A percentile compares a stretch with the other conserved stretches of the same genome.
Conservation (phyloP, 352 stramenopile species). For the Phytophthora palmivora region DNA sequence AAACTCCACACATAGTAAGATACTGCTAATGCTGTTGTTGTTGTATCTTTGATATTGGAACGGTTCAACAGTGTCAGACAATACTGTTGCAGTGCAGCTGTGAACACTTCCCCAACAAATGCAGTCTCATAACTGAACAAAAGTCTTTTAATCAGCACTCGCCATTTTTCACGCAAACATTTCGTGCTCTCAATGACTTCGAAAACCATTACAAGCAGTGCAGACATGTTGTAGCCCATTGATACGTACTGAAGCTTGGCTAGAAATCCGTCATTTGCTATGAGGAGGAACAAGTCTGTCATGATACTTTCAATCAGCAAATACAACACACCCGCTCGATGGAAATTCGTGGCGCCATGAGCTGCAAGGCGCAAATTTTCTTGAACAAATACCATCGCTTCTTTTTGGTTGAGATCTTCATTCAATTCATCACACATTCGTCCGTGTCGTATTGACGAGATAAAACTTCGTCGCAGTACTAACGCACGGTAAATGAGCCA, state of each 20-base stretch:
- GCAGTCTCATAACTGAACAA: conserved; percentile 25
- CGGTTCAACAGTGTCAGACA: conserved; percentile 16
- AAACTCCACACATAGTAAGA: conserved; percentile 28
- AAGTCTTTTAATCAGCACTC: conserved; percentile 13
- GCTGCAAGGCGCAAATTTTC: conserved; percentile 23
- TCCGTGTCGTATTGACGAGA: conserved; percentile 17
- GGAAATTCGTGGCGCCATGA: conserved; percentile 21
- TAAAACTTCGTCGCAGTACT: conserved; percentile 9
- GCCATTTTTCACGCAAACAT: conserved; percentile 14
- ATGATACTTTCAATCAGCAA: conserved; percentile 32
- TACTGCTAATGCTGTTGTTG: conserved; percentile 6
- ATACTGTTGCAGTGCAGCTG: conserved; percentile 12
- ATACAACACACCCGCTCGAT: conserved; percentile 21
- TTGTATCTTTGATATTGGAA: conserved; percentile 13
- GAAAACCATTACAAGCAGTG: conserved; percentile 28
- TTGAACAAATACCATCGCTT: conserved; percentile 32
- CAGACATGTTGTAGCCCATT: conserved; percentile 33
- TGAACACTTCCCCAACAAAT: conserved; percentile 11
- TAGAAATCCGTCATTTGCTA: conserved; percentile 22
- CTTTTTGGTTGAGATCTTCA: conserved; percentile 5
- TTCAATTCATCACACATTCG: conserved; percentile 11
- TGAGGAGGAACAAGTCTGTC: conserved; percentile 33
- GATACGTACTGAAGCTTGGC: conserved; percentile 30
- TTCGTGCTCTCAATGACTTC: conserved; percentile 25
- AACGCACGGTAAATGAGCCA: conserved; percentile 16